Percentiles rank a stretch among this genome's conserved stretches.
Evolutionary conservation across 371 early-diverging fungal species (phyloP).

Genomic region (Catenaria anguillulae): DNA sequence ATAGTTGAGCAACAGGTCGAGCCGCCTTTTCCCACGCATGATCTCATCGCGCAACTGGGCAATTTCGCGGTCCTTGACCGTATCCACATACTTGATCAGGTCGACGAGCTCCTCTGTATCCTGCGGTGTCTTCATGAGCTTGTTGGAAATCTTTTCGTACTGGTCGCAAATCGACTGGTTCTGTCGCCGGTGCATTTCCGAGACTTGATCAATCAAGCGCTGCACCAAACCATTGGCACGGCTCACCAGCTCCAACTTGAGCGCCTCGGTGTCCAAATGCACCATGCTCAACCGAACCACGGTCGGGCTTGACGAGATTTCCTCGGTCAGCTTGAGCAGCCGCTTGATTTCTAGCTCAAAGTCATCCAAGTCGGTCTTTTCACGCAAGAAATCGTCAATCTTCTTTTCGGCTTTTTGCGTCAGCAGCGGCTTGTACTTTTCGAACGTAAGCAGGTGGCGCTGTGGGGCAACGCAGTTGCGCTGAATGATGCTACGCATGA

Average conservation of each 20-base stretch:
- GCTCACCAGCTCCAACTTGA: constrained; percentile 29
- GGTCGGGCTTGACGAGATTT: constrained; percentile 25
- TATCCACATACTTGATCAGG: constrained; percentile 35
- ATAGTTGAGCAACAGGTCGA: constrained; percentile 34
- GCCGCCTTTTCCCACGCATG: constrained; percentile 26
- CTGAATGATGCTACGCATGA: constrained; percentile 22
- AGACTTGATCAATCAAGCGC: constrained; percentile 36
- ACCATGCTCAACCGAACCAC: constrained; percentile 32
- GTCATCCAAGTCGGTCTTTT: constrained; percentile 36
- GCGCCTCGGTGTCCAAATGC: constrained; percentile 28
- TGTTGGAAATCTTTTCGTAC: constrained; percentile 34
- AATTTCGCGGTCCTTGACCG: constrained; percentile 25
- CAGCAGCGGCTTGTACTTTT: constrained; percentile 34
- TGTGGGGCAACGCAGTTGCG: constrained; percentile 35
- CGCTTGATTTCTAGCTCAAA: constrained; percentile 39
- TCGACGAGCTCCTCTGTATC: constrained; percentile 40
- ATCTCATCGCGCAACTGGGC: constrained; percentile 31
- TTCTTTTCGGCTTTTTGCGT: constrained; percentile 39
- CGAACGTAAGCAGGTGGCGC: constrained; percentile 33
- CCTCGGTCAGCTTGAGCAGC: constrained; percentile 27
- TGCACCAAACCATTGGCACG: constrained; percentile 36
- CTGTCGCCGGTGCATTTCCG: constrained; percentile 30
- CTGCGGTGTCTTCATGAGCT: constrained; percentile 33
- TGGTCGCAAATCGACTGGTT: constrained; percentile 27
- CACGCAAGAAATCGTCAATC: constrained; percentile 40